Evolutionary conservation across 2,329 filamentous ascomycete genomes (phyloP), one percentile per base, ranked within the genome.

Genomic region (Pezicula neosporulosa): DNA sequence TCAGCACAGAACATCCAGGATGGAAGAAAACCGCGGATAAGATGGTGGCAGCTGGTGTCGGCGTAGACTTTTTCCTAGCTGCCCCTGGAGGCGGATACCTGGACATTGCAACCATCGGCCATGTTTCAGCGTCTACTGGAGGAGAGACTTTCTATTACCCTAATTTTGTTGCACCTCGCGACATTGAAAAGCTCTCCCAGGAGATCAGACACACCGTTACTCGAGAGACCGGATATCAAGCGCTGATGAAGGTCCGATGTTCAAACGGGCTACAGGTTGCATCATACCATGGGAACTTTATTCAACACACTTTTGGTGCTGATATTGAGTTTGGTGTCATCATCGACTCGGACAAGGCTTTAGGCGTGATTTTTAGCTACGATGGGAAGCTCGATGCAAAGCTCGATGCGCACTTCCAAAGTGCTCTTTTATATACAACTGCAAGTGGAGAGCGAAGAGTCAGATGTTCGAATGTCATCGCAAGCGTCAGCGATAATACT

Each of bases 351-450:
- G 94, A 99, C 71, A 97, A 97, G 73, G 90, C 93, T 9, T 80
- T 99, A 58, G 89, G 86, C 3, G 89, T 97, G 10, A 86, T 90
- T 45, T 99, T 99, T 68, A 89, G 83, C 62, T 96, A 99, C 69
- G 94, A 99, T 66, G 94, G 94, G 54, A 97, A 97, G 72, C 82
- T 99, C n/a, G 94, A 99, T 70, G 77, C 90, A 4, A 97, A 97
- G 71, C 80, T 97, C 19, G 94, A 99, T 69, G 93, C 93, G 7
- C 94, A 99, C 72, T 99, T 99, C 79, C 94, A 99, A 68, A 90
- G 89, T 19, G 94, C 94, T 2, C 75, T 99, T 3, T 80, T 99
- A 2, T 99, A 99, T 72, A 99, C 94, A 1, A 95, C 93, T 4
- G 89, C 91, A 4, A 86, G 81, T 47, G 94, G 94, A 4, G 85